Percentiles rank a stretch among this genome's conserved stretches.
Conservation (phyloP, 768 basidiomycete species). For the Phaffia tasmanica region DNA sequence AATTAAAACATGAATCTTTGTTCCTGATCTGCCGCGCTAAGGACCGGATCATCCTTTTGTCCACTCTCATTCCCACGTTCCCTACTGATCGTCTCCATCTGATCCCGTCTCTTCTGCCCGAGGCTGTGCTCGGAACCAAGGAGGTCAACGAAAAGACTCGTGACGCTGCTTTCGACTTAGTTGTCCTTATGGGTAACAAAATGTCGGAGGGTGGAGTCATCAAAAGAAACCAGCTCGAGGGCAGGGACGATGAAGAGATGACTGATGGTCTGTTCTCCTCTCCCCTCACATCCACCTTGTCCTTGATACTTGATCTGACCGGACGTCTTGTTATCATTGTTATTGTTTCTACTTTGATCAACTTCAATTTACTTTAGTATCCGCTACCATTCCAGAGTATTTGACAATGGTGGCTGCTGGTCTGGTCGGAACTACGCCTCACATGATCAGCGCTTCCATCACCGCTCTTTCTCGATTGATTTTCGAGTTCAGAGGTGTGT, state of each 20-base stretch:
- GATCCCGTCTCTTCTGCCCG: slow-evolving; percentile 79
- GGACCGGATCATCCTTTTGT: slow-evolving; percentile 73
- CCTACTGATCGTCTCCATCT: slow-evolving; percentile 64
- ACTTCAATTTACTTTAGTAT: slow-evolving; percentile 40
- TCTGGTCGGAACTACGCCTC: slow-evolving; percentile 79
- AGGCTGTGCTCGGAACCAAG: slow-evolving; percentile 89
- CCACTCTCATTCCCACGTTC: slow-evolving; percentile 56
- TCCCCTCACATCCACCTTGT: not conserved
- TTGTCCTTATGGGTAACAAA: slow-evolving; percentile 83
- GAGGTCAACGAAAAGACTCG: slow-evolving; percentile 91
- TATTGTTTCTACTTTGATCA: slow-evolving; percentile 16
- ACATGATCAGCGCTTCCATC: slow-evolving; percentile 96
- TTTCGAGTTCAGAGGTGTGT: slow-evolving; percentile 86
- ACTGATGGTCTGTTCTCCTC: slow-evolving; percentile 7
- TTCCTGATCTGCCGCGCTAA: slow-evolving; percentile 32
- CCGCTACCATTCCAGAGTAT: slow-evolving; percentile 76
- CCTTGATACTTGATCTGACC: slow-evolving; percentile 5
- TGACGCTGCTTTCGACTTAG: slow-evolving; percentile 73
- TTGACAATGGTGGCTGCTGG: slow-evolving; percentile 96
- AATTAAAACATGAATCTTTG: not conserved
- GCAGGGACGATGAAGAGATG: slow-evolving; percentile 49
- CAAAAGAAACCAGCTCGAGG: slow-evolving; percentile 61
- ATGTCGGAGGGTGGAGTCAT: slow-evolving; percentile 81
- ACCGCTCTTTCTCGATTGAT: slow-evolving; percentile 85
- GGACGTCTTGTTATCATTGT: not conserved